Evolutionary conservation across 768 basidiomycete species (phyloP), one percentile per base, ranked within the genome.

Genomic region (Pleurotus cornucopiae): DNA sequence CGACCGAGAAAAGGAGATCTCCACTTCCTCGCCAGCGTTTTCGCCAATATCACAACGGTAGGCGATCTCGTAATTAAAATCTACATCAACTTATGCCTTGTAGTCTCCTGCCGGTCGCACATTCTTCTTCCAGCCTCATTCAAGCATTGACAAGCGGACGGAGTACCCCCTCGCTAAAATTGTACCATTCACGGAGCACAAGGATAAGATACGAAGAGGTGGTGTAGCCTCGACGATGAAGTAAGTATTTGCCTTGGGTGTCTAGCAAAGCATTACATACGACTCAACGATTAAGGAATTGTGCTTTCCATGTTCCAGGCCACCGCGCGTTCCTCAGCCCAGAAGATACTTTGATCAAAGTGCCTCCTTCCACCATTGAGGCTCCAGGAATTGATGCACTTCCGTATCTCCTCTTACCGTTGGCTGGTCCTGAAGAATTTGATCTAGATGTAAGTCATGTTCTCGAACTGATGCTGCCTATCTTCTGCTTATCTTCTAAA

Each of bases 391-490:
- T 98, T 37, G 88, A 94, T 69, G 82, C 88, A 2, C 77, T 98
- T 7, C 88, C 92, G 0, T 89, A 85, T 65, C 76, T 99, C 9
- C 78, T 99, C 2, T 80, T 95, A 0, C 96, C 97, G 0, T 76
- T 99, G 2, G 94, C 96, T 41, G 95, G 96, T 5, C 89, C 94
- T 1, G 97, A 98, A 69, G 97, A 98, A 70, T 86, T 91, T 58
- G 94, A 97, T 56, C 76, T 96, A 1, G 95, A 98, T 59, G 92
- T 91, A 61, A 53, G 76, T 7, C 6, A 44, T 34, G 11, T 9
- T 54, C 20, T n/a, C 2, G 23, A 34, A 30, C 39, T 34, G 14
- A 51, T 44, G 30, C 26, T n/a, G n/a, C n/a, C n/a, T n/a, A n/a
- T n/a, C n/a, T 37, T 39, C 37, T 21, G 26, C 34, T 44, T 13